Evolutionary conservation across 148 eudicot genomes (phyloP), one percentile per base, ranked within the genome.

Genomic region (Heliosperma pusillum): DNA sequence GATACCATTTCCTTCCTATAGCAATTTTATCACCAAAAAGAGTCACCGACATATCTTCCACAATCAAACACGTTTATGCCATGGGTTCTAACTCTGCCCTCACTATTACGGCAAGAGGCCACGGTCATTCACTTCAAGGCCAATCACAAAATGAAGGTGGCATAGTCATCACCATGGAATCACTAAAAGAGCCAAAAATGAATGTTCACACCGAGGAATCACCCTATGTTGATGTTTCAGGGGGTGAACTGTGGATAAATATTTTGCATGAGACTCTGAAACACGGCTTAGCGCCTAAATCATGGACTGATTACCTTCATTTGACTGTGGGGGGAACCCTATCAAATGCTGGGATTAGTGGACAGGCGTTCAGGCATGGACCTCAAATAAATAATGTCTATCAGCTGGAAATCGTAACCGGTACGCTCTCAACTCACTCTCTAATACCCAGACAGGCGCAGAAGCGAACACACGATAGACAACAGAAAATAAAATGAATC

Each of bases 251-350:
- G 47, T 94, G 98, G 98, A 91, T 89, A 50, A 86, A 90, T 36
- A 76, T 94, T 68, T 76, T 94, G 69, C 80, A 85, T 44, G 85
- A 86, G 53, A 78, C 80, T 76, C 72, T 94, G 42, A 87, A 87
- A 74, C 65, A 86, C 71, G 97, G 97, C 42, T 60, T 94, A 66
- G 77, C 97, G 13, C 96, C 97, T 12, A 88, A 81, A 72, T 91
- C 98, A n/a, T 94, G 98, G 98, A 94, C 98, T 12, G 98, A 94
- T 85, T 94, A 94, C 71, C 72, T 94, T 13, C 89, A 91, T 70
- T 83, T 94, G 2, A 78, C 91, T 0, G 97, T 94, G 62, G 98
- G 98, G 2, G 98, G 98, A 27, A 94, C 98, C 59, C 74, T 94
- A 81, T 94, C 98, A 66, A 91, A 91, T 80, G 97, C 91, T 7